Evolutionary conservation across 2,329 filamentous ascomycete species (phyloP).

Genomic region (Annulohypoxylon truncatum): DNA sequence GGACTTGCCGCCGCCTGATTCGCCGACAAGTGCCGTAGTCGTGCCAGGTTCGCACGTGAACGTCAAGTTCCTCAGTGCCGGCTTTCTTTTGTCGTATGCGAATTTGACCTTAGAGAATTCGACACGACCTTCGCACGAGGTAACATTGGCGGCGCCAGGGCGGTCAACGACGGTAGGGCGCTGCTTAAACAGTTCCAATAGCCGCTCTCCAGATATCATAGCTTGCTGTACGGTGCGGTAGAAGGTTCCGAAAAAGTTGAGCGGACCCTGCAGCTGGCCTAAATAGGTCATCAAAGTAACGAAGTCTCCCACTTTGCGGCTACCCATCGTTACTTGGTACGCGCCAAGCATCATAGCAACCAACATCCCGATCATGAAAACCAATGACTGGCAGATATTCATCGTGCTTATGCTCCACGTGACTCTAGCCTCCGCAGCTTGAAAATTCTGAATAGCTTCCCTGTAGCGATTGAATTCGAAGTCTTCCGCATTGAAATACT

Average conservation of each 20-base stretch:
- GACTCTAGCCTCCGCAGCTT: conserved; percentile 80
- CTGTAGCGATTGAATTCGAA: conserved; percentile 83
- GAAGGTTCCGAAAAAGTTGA: conserved; percentile 93
- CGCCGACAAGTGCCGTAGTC: conserved; percentile 94
- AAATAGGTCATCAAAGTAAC: conserved; percentile 81
- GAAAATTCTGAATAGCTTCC: conserved; percentile 76
- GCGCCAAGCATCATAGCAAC: conserved; percentile 79
- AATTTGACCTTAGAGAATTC: conserved; percentile 91
- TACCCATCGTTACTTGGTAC: conserved; percentile 77
- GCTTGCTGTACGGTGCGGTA: conserved; percentile 96
- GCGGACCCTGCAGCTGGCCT: conserved; percentile 80
- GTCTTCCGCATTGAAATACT: conserved; percentile 87
- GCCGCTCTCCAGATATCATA: conserved; percentile 96
- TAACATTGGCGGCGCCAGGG: conserved; percentile 71
- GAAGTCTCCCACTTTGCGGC: conserved; percentile 76
- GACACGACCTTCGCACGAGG: conserved; percentile 81
- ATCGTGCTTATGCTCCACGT: conserved; percentile 81
- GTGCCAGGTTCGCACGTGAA: conserved; percentile 91
- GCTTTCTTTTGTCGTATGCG: conserved; percentile 86
- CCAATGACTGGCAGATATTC: conserved; percentile 82
- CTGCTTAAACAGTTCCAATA: conserved; percentile 96
- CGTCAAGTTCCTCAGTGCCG: conserved; percentile 83
- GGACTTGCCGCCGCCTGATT: conserved; percentile 96
- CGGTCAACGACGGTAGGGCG: conserved; percentile 89
- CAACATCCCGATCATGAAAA: conserved; percentile 82